Evolutionary conservation across 345 rosid species (phyloP).

Genomic region (Microthlaspi erraticum): DNA sequence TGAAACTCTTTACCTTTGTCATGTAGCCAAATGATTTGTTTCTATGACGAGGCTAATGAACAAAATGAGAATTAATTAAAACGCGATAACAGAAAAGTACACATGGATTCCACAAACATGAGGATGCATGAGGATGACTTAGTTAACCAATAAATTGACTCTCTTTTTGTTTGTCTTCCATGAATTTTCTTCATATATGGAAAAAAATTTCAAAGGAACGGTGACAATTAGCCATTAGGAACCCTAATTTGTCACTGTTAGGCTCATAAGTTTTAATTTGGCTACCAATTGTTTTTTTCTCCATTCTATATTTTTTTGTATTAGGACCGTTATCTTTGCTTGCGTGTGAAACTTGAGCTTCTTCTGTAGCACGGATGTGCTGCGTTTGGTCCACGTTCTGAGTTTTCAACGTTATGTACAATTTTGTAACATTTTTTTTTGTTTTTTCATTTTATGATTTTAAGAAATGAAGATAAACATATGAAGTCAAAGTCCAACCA

Average conservation of each 20-base stretch:
- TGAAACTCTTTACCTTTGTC: neutral
- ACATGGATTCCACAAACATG: conserved; percentile 1
- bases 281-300: conserved; percentile 13
- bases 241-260: conserved; percentile 44
- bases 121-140: conserved; percentile 23
- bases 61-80: neutral
- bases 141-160: conserved; percentile 42
- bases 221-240: conserved; percentile 36
- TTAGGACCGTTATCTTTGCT: conserved; percentile 9
- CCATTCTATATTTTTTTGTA: neutral
- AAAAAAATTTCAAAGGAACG: conserved; percentile 5
- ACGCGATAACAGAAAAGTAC: neutral
- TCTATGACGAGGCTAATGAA: too few relatives aligned
- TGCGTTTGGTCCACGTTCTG: conserved; percentile 19
- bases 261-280: conserved; percentile 22
- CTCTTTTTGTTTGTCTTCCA: conserved; percentile 10
- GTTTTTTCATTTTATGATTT: too few relatives aligned
- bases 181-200: conserved; percentile 10
- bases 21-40: neutral
- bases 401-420: neutral
- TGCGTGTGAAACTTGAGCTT: conserved; percentile 46
- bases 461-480: too few relatives aligned
- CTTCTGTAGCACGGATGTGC: neutral
- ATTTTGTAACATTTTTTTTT: too few relatives aligned
- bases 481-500: too few relatives aligned